Evolutionary conservation across 1,284 basidiomycete genomes (phyloP), one percentile per base, ranked within the genome.

Genomic region (Inonotus hispidus): DNA sequence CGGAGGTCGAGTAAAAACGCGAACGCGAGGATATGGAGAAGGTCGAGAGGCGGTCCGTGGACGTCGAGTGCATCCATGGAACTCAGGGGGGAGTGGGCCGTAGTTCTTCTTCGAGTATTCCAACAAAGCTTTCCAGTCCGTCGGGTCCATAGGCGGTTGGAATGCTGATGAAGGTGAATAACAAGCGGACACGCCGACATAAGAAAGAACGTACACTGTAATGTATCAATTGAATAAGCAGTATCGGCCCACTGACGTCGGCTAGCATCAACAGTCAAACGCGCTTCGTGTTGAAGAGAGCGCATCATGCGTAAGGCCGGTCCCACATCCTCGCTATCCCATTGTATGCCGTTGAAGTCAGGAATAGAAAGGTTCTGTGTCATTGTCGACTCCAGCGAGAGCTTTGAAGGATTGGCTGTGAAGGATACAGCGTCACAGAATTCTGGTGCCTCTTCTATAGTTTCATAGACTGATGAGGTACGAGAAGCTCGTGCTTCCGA

Each of bases 401-500:
- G 37, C 57, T 63, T 59, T 65, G 53, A 5, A 69, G 66, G 2
- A 47, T 58, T 55, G 64, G 64, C 41, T 58, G 65, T 6, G 78
- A 72, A 1, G 75, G 41, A 76, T 0, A 77, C 71, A 1, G 78
- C 73, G 53, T 72, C 74, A 2, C 67, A 67, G 3, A 67, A 50
- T 0, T 70, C 70, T 1, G 77, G 76, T 6, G 77, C 70, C 64
- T 92, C 90, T 65, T 92, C 88, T 58, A 92, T 92, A 0, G 86
- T 90, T 69, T 90, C 88, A 63, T 90, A 90, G 0, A 89, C 78
- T 0, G 89, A 91, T 0, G 89, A 91, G 0, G 60, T 76, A 2
- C 85, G 78, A 10, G 87, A 87, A 13, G 79, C 79, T 25, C 80
- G 81, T 49, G 80, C 78, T 58, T 84, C 79, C 11, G 88, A 89